phyloP scores from a whole-genome alignment of 2,329 filamentous ascomycete species.

The Amauroascus niger region DNA sequence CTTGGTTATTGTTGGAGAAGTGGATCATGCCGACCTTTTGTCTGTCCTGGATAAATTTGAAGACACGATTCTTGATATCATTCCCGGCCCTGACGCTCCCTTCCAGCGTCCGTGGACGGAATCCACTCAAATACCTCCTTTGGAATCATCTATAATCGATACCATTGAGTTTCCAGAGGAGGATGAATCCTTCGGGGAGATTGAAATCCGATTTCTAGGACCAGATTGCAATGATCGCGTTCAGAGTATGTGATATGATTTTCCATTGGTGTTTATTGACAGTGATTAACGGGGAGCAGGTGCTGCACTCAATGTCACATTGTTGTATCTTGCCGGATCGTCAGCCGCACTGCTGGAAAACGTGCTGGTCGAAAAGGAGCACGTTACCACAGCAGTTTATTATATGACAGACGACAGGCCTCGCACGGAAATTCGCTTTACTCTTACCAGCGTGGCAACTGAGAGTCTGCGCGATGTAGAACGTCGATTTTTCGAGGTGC shows the following conservation, averaged over 20 bases:
- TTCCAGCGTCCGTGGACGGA: slow-evolving; percentile 90
- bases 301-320: slow-evolving; percentile 66
- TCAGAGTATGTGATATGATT: slow-evolving; percentile 35
- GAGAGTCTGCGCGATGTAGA: slow-evolving; percentile 76
- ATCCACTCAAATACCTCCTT: slow-evolving; percentile 62
- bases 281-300: slow-evolving; percentile 1
- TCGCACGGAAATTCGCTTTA: slow-evolving; percentile 74
- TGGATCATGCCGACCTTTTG: slow-evolving; percentile 71
- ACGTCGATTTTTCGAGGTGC: slow-evolving; percentile 70
- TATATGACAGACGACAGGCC: slow-evolving; percentile 72
- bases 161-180: slow-evolving; percentile 90
- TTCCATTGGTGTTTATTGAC: slow-evolving; percentile 2
- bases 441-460: slow-evolving; percentile 76
- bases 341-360: slow-evolving; percentile 91
- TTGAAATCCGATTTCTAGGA: slow-evolving; percentile 77
- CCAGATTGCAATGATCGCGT: slow-evolving; percentile 66
- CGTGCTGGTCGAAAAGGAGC: slow-evolving; percentile 81
- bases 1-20: slow-evolving; percentile 81
- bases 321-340: slow-evolving; percentile 84
- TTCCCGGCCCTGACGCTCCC: slow-evolving; percentile 62
- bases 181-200: slow-evolving; percentile 85
- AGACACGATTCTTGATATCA: slow-evolving; percentile 68
- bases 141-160: slow-evolving; percentile 63
- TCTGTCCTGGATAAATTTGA: slow-evolving; percentile 81
- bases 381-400: slow-evolving; percentile 75